Evolutionary conservation across 2,329 filamentous ascomycete species (phyloP).

Genomic region (Pseudocercospora ulei): DNA sequence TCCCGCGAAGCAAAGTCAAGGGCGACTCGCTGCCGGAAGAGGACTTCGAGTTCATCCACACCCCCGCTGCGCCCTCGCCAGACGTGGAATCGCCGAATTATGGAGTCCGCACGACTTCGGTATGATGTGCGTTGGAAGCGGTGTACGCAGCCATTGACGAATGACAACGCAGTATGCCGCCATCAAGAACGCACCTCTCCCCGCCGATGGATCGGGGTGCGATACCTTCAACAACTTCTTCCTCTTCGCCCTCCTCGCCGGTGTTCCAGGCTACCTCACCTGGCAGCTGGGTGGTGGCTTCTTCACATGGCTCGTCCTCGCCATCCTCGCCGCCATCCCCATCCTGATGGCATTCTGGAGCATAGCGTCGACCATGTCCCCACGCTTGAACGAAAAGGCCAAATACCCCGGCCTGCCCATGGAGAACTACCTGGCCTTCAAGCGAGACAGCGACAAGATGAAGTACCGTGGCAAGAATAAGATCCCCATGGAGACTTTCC

Average conservation of each 20-base stretch:
- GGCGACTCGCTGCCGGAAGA: slow-evolving; percentile 38
- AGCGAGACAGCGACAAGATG: slow-evolving; percentile 48
- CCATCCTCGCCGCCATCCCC: slow-evolving; percentile 65
- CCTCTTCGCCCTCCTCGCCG: slow-evolving; percentile 59
- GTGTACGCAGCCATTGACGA: slow-evolving; percentile 12
- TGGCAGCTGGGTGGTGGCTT: slow-evolving; percentile 76
- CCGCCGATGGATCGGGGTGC: slow-evolving; percentile 73
- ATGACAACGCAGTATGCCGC: slow-evolving; percentile 55
- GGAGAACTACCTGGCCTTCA: slow-evolving; percentile 83
- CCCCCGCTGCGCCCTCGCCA: slow-evolving; percentile 48
- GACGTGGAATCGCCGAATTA: slow-evolving; percentile 47
- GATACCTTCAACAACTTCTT: slow-evolving; percentile 79
- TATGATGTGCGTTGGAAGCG: slow-evolving; percentile 28
- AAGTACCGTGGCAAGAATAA: slow-evolving; percentile 70
- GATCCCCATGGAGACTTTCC: slow-evolving; percentile 86
- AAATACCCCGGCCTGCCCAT: slow-evolving; percentile 75
- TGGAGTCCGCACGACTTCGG: slow-evolving; percentile 53
- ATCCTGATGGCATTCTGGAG: slow-evolving; percentile 77
- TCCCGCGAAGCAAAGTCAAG: slow-evolving; percentile 15
- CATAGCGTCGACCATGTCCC: slow-evolving; percentile 65
- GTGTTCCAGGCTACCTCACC: slow-evolving; percentile 68
- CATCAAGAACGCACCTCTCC: slow-evolving; percentile 90
- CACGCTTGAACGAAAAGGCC: slow-evolving; percentile 87
- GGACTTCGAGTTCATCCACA: slow-evolving; percentile 58
- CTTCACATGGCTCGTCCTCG: slow-evolving; percentile 81